phyloP scores from a whole-genome alignment of 352 stramenopile genomes.

The Pythium grandisporangium region DNA sequence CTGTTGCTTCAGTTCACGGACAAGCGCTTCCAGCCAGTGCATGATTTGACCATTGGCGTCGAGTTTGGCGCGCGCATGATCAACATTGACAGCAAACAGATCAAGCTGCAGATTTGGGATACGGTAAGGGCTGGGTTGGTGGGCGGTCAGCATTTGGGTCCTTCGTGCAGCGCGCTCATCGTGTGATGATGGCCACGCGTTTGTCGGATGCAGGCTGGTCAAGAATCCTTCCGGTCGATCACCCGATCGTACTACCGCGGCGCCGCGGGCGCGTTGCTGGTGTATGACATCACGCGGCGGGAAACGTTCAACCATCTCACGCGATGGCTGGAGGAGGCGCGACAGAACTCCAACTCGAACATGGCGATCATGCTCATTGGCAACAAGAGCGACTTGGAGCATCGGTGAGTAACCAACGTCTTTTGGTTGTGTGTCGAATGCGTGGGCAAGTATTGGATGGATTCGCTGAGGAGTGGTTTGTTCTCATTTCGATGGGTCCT shows the following conservation, averaged over 20 bases:
- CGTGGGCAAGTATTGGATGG: too few relatives aligned
- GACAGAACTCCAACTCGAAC: conserved; percentile 98
- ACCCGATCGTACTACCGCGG: conserved; percentile 99
- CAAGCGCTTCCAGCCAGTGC: conserved; percentile 98
- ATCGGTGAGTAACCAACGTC: conserved; percentile 29
- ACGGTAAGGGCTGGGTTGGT: conserved; percentile 46
- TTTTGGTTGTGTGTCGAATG: neutral
- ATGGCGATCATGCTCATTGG: conserved; percentile 99
- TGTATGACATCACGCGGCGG: conserved; percentile 98
- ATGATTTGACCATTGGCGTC: conserved; percentile 99
- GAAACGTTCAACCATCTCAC: conserved; percentile 99
- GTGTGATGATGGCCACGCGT: neutral
- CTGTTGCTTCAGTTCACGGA: conserved; percentile 99
- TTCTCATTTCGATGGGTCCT: too few relatives aligned
- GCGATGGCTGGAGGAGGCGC: conserved; percentile 97
- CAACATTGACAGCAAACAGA: conserved; percentile 96
- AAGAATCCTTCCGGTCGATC: conserved; percentile 99
- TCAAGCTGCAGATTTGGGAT: conserved; percentile 98
- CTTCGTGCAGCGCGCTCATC: too few relatives aligned
- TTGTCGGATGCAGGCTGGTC: conserved; percentile 92
- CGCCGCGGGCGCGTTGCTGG: conserved; percentile 93
- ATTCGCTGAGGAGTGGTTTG: too few relatives aligned
- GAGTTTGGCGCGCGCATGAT: conserved; percentile 99
- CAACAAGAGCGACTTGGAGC: conserved; percentile 98
- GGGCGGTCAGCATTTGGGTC: neutral